Evolutionary conservation across 1,284 basidiomycete species (phyloP), one percentile per base, ranked within the genome.

Genomic region (Puccinia triticina): DNA sequence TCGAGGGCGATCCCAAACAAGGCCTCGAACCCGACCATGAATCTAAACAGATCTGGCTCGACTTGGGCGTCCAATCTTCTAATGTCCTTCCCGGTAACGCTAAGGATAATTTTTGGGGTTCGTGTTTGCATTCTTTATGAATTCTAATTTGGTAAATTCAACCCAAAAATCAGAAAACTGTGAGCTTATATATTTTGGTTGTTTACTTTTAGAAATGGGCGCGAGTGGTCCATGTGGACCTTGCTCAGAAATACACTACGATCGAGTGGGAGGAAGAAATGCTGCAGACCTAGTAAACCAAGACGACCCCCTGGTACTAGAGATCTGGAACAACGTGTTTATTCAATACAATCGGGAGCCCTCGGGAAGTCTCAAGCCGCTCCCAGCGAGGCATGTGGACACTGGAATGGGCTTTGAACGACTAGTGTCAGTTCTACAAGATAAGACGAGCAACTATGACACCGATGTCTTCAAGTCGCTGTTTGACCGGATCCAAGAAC

Each of bases 31-130:
- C 79, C 46, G 79, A 82, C 40, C 57, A 55, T 8, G 79, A 82
- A 75, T 64, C 79, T 53, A 74, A 82, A 67, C 71, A 66, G 61
- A 74, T 82, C 53, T 82, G 79, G 79, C 40, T 74, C 11, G 79
- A 82, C 43, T 73, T 82, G 40, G 79, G 79, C 0, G 23, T 82
- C 34, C 40, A 82, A 32, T 29, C 43, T 26, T 21, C 29, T 57
- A 53, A 67, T 11, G 69, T 82, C 61, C 64, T 82, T 21, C 79
- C 79, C 16, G 79, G 79, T 16, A 82, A 82, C 46, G 72, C 79
- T 26, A 82, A 82, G 61, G 79, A 82, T 69, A 82, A 82, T 32
- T 82, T 82, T 75, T 82, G 79, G 79, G 79, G 79, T 82, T 34
- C 21, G 71, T 43, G 40, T 43, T 43, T 43, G 4, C 40, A 43